Evolutionary conservation across 805 yeast genomes (phyloP).

Genomic region (Ogataea philodendri): DNA sequence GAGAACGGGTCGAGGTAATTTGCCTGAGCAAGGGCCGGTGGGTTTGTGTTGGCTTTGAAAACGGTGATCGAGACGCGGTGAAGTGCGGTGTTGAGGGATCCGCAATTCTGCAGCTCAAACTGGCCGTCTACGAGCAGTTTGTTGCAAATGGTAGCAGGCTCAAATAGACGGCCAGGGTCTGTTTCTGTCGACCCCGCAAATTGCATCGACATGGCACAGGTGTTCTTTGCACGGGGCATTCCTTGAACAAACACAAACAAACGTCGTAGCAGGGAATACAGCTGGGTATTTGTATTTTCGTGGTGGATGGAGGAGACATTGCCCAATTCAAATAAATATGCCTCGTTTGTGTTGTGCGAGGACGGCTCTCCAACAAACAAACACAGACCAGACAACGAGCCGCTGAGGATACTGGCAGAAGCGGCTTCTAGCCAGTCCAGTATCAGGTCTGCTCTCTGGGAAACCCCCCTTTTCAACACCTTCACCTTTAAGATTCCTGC

Average conservation of each 20-base stretch:
- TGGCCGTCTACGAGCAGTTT: conserved; percentile 26
- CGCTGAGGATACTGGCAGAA: conserved; percentile 19
- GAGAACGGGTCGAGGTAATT: conserved; percentile 36
- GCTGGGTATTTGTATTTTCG: neutral
- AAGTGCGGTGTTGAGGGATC: conserved; percentile 21
- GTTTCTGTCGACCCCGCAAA: conserved; percentile 45
- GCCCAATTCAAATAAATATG: conserved; percentile 48
- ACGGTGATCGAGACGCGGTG: too few species aligned
- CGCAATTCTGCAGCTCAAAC: conserved; percentile 25
- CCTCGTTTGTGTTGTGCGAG: too few species aligned
- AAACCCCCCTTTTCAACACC: conserved; percentile 45
- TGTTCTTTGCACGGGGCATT: too few species aligned
- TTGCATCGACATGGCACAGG: conserved; percentile 50
- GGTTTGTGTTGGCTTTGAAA: conserved; percentile 26
- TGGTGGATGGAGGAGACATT: too few species aligned
- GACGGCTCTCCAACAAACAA: too few species aligned
- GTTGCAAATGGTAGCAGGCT: conserved; percentile 42
- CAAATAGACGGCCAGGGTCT: conserved; percentile 43
- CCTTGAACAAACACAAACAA: conserved; percentile 54
- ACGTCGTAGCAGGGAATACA: conserved; percentile 47
- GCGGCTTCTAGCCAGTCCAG: conserved; percentile 53
- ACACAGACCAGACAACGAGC: conserved; percentile 47
- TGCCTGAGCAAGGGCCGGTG: conserved; percentile 22
- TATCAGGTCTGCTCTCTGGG: conserved; percentile 46
- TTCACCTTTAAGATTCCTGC: conserved; percentile 45